Evolutionary conservation across 2,329 filamentous ascomycete genomes (phyloP).

Genomic region (Claviceps pazoutovae): DNA sequence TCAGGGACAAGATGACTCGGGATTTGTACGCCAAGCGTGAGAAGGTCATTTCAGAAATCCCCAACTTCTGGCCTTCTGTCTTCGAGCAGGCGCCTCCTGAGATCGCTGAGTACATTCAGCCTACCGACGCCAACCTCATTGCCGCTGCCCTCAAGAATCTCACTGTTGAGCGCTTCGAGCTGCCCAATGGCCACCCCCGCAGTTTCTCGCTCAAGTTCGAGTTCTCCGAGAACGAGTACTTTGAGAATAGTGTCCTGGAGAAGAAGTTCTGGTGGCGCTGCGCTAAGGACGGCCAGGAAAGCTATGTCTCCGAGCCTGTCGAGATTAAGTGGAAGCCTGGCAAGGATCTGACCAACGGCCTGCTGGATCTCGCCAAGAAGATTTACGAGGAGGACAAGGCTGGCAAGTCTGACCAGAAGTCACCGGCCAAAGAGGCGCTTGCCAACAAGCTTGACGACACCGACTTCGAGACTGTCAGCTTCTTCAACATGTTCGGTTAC

Average conservation of each 20-base stretch:
- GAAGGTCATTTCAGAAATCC: slow-evolving; percentile 55
- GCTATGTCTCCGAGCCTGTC: slow-evolving; percentile 79
- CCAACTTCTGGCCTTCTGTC: slow-evolving; percentile 90
- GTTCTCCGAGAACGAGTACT: slow-evolving; percentile 71
- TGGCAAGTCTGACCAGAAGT: slow-evolving; percentile 27
- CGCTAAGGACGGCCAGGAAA: slow-evolving; percentile 52
- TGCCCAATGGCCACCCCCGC: slow-evolving; percentile 64
- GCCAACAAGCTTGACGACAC: slow-evolving; percentile 43
- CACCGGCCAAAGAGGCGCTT: slow-evolving; percentile 34
- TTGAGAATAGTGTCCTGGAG: slow-evolving; percentile 62
- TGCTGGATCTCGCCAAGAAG: slow-evolving; percentile 59
- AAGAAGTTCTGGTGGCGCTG: slow-evolving; percentile 87
- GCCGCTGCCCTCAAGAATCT: slow-evolving; percentile 53
- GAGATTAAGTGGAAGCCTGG: slow-evolving; percentile 70
- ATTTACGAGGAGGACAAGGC: slow-evolving; percentile 47
- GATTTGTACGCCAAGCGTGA: slow-evolving; percentile 67
- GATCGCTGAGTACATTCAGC: slow-evolving; percentile 78
- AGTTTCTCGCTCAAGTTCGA: slow-evolving; percentile 65
- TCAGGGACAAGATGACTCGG: slow-evolving; percentile 32
- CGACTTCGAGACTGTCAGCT: slow-evolving; percentile 54
- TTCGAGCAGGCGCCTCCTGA: slow-evolving; percentile 76
- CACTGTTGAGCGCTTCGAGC: slow-evolving; percentile 67
- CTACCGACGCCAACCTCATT: slow-evolving; percentile 62
- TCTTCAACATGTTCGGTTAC: slow-evolving; percentile 86
- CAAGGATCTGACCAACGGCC: slow-evolving; percentile 70